Percentiles rank a stretch among this genome's conserved stretches.
Evolutionary conservation across 2,329 filamentous ascomycete species (phyloP).

Genomic region (Fusarium tuaranense): DNA sequence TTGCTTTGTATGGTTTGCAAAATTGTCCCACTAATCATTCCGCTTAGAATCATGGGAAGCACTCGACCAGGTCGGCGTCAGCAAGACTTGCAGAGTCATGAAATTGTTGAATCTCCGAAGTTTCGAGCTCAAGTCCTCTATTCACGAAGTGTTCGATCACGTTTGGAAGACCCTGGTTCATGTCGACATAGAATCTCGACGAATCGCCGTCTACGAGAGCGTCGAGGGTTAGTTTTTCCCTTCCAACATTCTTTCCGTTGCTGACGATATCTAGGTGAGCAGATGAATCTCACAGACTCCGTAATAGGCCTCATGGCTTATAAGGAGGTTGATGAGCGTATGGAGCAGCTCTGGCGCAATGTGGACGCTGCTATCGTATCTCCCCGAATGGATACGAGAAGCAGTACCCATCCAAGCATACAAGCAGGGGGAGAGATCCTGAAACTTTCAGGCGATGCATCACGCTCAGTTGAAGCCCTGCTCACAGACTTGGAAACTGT

Average conservation of each 20-base stretch:
- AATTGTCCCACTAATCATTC: slow-evolving; percentile 23
- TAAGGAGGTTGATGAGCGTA: slow-evolving; percentile 70
- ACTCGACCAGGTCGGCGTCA: slow-evolving; percentile 69
- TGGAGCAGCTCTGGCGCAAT: slow-evolving; percentile 71
- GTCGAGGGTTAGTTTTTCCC: slow-evolving; percentile 58
- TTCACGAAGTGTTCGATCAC: slow-evolving; percentile 74
- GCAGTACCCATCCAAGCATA: slow-evolving; percentile 53
- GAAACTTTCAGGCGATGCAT: slow-evolving; percentile 55
- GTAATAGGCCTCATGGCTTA: slow-evolving; percentile 68
- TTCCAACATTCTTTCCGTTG: background rate
- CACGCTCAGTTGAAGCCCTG: slow-evolving; percentile 61
- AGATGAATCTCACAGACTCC: slow-evolving; percentile 65
- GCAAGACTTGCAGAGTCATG: slow-evolving; percentile 71
- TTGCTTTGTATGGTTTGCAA: background rate
- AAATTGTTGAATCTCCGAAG: slow-evolving; percentile 74
- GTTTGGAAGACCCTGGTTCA: slow-evolving; percentile 79
- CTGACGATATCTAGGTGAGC: slow-evolving; percentile 56
- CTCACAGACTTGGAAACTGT: slow-evolving; percentile 65
- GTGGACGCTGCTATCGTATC: slow-evolving; percentile 71
- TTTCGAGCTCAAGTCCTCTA: slow-evolving; percentile 73
- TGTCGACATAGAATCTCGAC: slow-evolving; percentile 67
- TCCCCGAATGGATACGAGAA: slow-evolving; percentile 65
- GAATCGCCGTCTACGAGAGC: slow-evolving; percentile 66
- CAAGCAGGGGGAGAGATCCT: slow-evolving; percentile 57
- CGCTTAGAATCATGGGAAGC: slow-evolving; percentile 66